Base-by-base conservation (phyloP, 495 filamentous ascomycete species). In the Podospora tetraspora region DNA sequence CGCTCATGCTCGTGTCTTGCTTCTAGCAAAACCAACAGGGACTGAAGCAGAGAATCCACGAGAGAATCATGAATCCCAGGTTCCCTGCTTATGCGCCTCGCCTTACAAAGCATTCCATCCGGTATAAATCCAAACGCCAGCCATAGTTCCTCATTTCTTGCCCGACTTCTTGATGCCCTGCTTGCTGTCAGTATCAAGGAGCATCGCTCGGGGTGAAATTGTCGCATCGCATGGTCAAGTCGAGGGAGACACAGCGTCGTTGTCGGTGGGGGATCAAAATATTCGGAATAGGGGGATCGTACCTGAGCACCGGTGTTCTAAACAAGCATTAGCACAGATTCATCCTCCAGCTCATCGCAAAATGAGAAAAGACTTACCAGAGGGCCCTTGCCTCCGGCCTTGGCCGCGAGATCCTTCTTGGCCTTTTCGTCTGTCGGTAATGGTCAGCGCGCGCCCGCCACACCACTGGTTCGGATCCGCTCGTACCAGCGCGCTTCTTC, bases 161-260 rank as follows among this genome's bases (percentile, higher is more conserved):
- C 91, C 91, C 32, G 89, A 92, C 84, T 92, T 94, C 88, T 94
- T 95, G 82, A 95, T 95, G 62, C 91, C 91, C 81, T 75, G 37
- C 64, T 68, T 59, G 23, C 10, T 29, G 57, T 37, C 11, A 52
- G 57, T 59, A 21, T 13, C 9, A 27, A 58, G 25, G 22, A 8
- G 24, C 11, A n/a, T 6, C 0, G 6, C 32, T 12, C 3, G 23
- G 19, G 61, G 34, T 7, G 9, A 8, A 12, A 52, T 52, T 52
- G 43, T 52, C 43, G 43, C 43, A 52, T 52, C 43, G 43, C 19
- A n/a, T 52, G 43, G 32, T 52, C 2, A 8, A 16, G 34, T 16
- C 8, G 13, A 30, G 16, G 27, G 4, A 21, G 2, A 34, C 6
- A 32, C 12, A 6, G 6, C 43, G 52, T 62, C 3, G 58, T 13